phyloP scores from a whole-genome alignment of 208 protist species.

The Herpetomonas samuelpessoai region DNA sequence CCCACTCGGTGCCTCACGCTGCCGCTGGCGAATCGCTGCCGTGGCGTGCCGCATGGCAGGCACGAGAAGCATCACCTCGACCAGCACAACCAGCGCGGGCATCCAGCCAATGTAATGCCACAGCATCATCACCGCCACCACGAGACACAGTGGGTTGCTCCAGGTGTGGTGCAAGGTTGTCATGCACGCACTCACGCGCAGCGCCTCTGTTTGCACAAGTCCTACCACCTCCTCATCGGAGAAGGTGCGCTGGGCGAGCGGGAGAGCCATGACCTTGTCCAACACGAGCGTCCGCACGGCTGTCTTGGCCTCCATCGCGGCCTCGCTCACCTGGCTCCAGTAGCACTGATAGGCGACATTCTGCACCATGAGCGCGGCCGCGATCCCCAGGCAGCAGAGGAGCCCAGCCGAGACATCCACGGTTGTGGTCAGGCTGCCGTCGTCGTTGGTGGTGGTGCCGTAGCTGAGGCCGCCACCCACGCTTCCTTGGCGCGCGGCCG shows the following conservation, averaged over 20 bases:
- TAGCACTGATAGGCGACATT: slow-evolving; percentile 44
- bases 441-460: slow-evolving; percentile 10
- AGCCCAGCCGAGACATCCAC: slow-evolving; percentile 21
- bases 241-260: slow-evolving; percentile 60
- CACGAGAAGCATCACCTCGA: slow-evolving; percentile 23
- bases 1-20: slow-evolving; percentile 16
- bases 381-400: slow-evolving; percentile 21
- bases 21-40: slow-evolving; percentile 24
- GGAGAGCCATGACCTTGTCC: slow-evolving; percentile 58
- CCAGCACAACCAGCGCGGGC: slow-evolving; percentile 28
- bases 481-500: slow-evolving; percentile 3
- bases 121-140: slow-evolving; percentile 28
- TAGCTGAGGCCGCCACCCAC: slow-evolving; percentile 11
- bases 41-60: slow-evolving; percentile 27
- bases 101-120: slow-evolving; percentile 36
- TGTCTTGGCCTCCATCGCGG: slow-evolving; percentile 51
- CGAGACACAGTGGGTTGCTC: slow-evolving; percentile 38
- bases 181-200: slow-evolving; percentile 32
- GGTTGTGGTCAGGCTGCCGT: slow-evolving; percentile 16
- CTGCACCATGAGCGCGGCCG: slow-evolving; percentile 40
- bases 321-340: slow-evolving; percentile 33
- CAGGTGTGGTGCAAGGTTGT: slow-evolving; percentile 53
- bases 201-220: slow-evolving; percentile 42
- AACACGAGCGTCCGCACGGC: slow-evolving; percentile 46
- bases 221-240: slow-evolving; percentile 44